Evolutionary conservation across 2,329 filamentous ascomycete genomes (phyloP).

Genomic region (Fusarium brachygibbosum): DNA sequence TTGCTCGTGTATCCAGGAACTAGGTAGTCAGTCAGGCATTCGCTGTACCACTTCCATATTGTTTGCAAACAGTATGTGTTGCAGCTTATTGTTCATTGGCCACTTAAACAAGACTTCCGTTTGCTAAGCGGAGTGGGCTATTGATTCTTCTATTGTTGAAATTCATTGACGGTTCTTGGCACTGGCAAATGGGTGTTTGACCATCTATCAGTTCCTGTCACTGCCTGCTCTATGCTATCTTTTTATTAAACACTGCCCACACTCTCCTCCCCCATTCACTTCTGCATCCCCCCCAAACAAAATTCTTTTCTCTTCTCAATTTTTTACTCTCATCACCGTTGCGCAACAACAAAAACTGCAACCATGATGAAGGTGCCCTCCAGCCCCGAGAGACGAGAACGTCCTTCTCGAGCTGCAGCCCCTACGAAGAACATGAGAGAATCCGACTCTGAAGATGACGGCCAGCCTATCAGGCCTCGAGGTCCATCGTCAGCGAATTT

Average conservation of each 20-base stretch:
- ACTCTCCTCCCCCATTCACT: neutral
- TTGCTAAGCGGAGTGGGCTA: neutral
- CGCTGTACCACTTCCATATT: neutral
- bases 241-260: neutral
- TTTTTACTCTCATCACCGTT: neutral
- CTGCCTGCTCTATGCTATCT: neutral
- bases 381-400: slow-evolving; percentile 12
- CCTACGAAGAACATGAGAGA: slow-evolving; percentile 16
- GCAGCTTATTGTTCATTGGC: neutral
- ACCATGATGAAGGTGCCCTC: neutral
- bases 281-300: neutral
- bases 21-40: neutral
- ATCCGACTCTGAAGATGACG: slow-evolving; percentile 10
- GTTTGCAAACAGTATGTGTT: neutral
- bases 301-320: neutral
- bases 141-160: neutral
- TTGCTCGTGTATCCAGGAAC: neutral
- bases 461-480: neutral
- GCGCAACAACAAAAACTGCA: neutral
- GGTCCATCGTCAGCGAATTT: neutral
- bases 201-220: slow-evolving; percentile 3
- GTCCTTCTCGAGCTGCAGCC: slow-evolving; percentile 22
- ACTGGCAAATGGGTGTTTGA: slow-evolving; percentile 9
- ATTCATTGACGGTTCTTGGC: neutral
- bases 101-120: neutral